Conservation (phyloP, 2,329 filamentous ascomycete species). For the Colletotrichum eremochloae region DNA sequence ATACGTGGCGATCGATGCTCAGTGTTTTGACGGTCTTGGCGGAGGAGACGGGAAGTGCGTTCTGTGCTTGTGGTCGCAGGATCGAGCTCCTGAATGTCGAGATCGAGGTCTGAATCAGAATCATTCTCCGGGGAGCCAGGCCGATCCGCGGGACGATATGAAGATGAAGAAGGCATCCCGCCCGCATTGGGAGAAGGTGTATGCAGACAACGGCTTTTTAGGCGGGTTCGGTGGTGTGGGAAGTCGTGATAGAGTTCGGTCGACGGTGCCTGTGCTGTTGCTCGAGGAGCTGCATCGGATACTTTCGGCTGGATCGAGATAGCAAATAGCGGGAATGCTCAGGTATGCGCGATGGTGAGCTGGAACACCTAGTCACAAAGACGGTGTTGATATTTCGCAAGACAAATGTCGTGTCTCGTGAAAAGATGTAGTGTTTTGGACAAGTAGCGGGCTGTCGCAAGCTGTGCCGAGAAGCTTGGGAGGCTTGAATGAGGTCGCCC, state of each 20-base stretch:
- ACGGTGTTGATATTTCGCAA: slow-evolving; percentile 2
- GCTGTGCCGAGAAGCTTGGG: slow-evolving; percentile 22
- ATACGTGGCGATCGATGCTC: slow-evolving; percentile 70
- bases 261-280: slow-evolving; percentile 33
- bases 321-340: slow-evolving; percentile 11
- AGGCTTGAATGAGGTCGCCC: slow-evolving; percentile 14
- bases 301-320: slow-evolving; percentile 24
- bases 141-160: slow-evolving; percentile 68
- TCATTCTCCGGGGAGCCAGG: slow-evolving; percentile 76
- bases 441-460: slow-evolving; percentile 30
- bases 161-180: slow-evolving; percentile 70
- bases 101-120: slow-evolving; percentile 82
- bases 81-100: slow-evolving; percentile 85
- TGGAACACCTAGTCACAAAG: slow-evolving; percentile 10
- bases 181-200: slow-evolving; percentile 43
- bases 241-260: slow-evolving; percentile 40
- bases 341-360: slow-evolving; percentile 9
- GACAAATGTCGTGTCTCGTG: slow-evolving; percentile 2
- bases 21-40: slow-evolving; percentile 63
- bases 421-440: slow-evolving; percentile 29
- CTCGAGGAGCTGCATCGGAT: slow-evolving; percentile 40
- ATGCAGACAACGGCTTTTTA: slow-evolving; percentile 35
- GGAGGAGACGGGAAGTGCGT: slow-evolving; percentile 51
- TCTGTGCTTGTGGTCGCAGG: slow-evolving; percentile 58
- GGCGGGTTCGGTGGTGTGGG: slow-evolving; percentile 17